A percentile compares a stretch with the other conserved stretches of the same genome.
Evolutionary conservation across 345 rosid species (phyloP).

Genomic region (Angophora floribunda): DNA sequence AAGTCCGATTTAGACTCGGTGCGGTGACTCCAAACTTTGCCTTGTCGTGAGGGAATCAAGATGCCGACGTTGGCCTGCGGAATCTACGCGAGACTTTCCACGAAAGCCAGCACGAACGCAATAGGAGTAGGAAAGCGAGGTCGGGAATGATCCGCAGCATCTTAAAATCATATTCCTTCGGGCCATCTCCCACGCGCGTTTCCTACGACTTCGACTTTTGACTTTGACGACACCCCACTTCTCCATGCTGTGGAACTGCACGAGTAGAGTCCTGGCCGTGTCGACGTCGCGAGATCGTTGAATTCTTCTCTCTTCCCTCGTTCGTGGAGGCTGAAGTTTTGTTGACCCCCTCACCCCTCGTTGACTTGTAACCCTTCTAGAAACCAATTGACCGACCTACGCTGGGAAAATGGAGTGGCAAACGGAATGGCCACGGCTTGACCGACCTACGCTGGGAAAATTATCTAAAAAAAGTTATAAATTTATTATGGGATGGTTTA

Average conservation of each 20-base stretch:
- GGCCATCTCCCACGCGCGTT: background rate
- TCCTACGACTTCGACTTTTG: background rate
- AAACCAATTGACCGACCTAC: background rate
- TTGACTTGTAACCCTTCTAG: background rate
- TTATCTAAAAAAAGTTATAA: background rate
- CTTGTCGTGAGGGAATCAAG: background rate
- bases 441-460: background rate
- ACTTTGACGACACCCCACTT: background rate
- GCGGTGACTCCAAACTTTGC: background rate
- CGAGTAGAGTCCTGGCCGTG: background rate
- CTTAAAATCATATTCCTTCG: background rate
- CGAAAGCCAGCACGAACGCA: background rate
- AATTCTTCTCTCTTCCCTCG: background rate
- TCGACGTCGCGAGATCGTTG: background rate
- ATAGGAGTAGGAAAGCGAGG: background rate
- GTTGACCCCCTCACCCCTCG: background rate
- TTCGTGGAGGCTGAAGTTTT: background rate
- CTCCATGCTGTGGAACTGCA: background rate
- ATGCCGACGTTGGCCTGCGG: background rate
- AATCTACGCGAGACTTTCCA: background rate
- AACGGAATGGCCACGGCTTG: background rate
- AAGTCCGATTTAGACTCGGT: background rate
- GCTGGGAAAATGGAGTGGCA: background rate
- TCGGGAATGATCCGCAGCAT: background rate
- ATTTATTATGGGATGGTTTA: fast-evolving